Evolutionary conservation across 2,329 filamentous ascomycete species (phyloP).

Genomic region (Colletotrichum kahawae): DNA sequence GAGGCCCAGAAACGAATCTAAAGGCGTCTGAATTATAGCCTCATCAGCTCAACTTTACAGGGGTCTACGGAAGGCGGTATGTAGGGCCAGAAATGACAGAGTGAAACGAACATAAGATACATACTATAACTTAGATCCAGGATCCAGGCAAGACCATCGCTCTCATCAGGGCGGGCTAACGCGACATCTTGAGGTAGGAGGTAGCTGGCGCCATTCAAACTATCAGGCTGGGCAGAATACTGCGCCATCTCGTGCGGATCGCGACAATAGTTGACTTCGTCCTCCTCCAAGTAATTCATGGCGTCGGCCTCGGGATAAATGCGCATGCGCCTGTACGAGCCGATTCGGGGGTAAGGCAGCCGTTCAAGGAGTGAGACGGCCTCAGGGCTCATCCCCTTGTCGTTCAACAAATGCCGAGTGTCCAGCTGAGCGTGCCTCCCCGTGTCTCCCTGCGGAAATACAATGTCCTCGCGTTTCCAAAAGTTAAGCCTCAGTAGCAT

Average conservation of each 20-base stretch:
- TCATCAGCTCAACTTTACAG: not conserved
- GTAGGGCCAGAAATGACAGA: not conserved
- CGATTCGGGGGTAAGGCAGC: not conserved
- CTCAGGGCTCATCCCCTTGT: not conserved
- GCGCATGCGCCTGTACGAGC: not conserved
- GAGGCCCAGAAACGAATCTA: not conserved
- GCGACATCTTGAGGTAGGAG: constrained; percentile 2
- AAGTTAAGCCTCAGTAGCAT: not conserved
- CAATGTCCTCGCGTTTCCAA: not conserved
- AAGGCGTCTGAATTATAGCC: not conserved
- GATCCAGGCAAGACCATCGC: constrained; percentile 4
- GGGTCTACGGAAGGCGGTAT: not conserved
- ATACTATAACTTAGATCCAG: not conserved
- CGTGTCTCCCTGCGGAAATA: constrained; percentile 1
- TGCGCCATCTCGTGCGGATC: constrained; percentile 2
- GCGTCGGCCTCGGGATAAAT: not conserved
- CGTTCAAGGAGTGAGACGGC: constrained; percentile 4
- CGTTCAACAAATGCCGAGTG: not conserved
- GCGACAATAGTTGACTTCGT: not conserved
- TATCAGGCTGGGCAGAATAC: not conserved
- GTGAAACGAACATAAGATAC: not conserved
- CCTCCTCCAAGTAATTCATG: not conserved
- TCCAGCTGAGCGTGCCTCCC: not conserved
- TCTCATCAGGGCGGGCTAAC: not conserved
- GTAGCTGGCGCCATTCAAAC: not conserved